Percentiles rank a stretch among this genome's conserved stretches.
Conservation (phyloP, 1,284 basidiomycete species). For the Veloboletus limbatus region DNA sequence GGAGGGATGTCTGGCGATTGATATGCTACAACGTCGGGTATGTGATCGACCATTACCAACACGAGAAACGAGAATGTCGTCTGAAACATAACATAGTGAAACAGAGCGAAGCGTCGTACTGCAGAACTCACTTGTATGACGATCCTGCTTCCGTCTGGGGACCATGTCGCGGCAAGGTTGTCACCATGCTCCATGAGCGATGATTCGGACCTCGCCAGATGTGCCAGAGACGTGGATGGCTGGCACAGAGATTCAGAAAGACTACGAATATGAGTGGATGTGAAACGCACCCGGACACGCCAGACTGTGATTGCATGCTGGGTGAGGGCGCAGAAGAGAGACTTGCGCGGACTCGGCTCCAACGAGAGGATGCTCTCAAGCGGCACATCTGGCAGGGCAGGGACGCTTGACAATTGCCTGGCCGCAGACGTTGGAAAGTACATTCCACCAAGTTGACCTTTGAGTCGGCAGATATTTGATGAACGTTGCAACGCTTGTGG, state of each 20-base stretch:
- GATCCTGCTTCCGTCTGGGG: conserved; percentile 73
- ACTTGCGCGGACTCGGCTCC: conserved; percentile 66
- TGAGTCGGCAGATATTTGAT: neutral
- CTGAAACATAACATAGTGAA: conserved; percentile 36
- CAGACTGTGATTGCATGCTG: conserved; percentile 70
- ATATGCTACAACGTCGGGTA: conserved; percentile 55
- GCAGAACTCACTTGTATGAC: conserved; percentile 66
- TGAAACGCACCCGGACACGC: conserved; percentile 73
- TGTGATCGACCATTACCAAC: conserved; percentile 66
- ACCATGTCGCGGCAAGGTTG: conserved; percentile 74
- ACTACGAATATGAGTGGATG: neutral
- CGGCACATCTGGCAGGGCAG: conserved; percentile 60
- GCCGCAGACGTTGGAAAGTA: conserved; percentile 82
- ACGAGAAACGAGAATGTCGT: conserved; percentile 79
- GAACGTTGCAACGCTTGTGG: too few relatives aligned
- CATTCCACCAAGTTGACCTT: conserved; percentile 42
- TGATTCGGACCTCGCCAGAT: conserved; percentile 69
- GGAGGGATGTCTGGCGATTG: conserved; percentile 49
- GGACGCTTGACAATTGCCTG: conserved; percentile 62
- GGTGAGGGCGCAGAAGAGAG: conserved; percentile 76
- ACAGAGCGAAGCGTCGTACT: conserved; percentile 2
- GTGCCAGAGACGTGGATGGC: conserved; percentile 78
- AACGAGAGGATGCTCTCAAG: conserved; percentile 60
- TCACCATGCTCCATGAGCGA: conserved; percentile 81
- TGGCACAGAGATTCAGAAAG: conserved; percentile 33